A percentile compares a stretch with the other conserved stretches of the same genome.
Conservation (phyloP, 768 basidiomycete genomes). For the Trichaptum fuscoviolaceum region DNA sequence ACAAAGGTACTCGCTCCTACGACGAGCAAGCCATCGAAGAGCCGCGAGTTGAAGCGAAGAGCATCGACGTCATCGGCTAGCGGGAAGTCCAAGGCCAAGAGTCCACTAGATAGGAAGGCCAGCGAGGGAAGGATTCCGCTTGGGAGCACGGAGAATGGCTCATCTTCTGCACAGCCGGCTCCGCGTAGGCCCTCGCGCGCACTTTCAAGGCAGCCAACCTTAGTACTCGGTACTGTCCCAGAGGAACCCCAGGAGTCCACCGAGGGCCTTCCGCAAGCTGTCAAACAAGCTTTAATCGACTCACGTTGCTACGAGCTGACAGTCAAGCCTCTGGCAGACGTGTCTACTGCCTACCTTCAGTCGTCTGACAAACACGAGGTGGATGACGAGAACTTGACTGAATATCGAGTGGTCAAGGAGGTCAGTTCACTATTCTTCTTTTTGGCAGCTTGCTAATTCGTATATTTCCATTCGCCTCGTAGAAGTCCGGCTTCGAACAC, state of each 20-base stretch:
- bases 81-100: constrained; percentile 29
- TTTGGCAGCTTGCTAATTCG: not conserved
- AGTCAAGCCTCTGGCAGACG: constrained; percentile 72
- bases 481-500: not conserved
- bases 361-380: not conserved
- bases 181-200: constrained; percentile 7
- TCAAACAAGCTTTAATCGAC: constrained; percentile 53
- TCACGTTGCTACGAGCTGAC: constrained; percentile 79
- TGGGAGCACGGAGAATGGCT: not conserved
- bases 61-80: constrained; percentile 23
- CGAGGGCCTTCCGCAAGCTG: constrained; percentile 18
- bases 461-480: not conserved
- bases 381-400: not conserved
- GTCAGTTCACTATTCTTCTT: not conserved
- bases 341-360: constrained; percentile 52
- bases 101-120: constrained; percentile 30
- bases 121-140: constrained; percentile 6
- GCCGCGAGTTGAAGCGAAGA: constrained; percentile 53
- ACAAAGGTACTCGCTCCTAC: constrained; percentile 42
- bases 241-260: constrained; percentile 24
- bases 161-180: constrained; percentile 13
- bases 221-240: constrained; percentile 7
- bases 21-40: constrained; percentile 36
- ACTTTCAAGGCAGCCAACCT: constrained; percentile 10
- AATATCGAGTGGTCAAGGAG: not conserved